These are phyloP conservation scores for Epichloe coenophiala DNA, from an alignment of 2,329 filamentous ascomycete genomes.

Conservation along the genomic window DNA sequence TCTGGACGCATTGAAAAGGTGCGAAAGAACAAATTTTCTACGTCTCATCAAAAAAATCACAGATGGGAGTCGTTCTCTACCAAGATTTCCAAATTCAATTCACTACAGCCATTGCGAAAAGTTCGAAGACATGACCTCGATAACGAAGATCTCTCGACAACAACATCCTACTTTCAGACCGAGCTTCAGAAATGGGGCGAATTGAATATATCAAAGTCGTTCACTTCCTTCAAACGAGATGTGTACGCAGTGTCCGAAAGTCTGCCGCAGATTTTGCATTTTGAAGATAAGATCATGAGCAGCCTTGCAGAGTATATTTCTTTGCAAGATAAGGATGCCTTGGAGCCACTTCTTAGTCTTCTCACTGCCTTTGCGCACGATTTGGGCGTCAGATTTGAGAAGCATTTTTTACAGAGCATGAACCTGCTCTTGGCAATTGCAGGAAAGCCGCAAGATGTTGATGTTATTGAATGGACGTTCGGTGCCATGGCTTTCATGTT, in stretches of 20 bases:
- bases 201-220: conserved; percentile 74
- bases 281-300: conserved; percentile 74
- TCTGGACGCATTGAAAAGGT: conserved; percentile 57
- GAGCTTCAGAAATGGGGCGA: conserved; percentile 82
- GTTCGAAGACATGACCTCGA: conserved; percentile 77
- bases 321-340: conserved; percentile 60
- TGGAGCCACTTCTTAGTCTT: conserved; percentile 81
- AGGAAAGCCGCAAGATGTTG: conserved; percentile 60
- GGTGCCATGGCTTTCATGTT: conserved; percentile 88
- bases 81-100: conserved; percentile 80
- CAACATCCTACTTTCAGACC: conserved; percentile 76
- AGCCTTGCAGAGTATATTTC: conserved; percentile 64
- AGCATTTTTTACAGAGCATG: conserved; percentile 67
- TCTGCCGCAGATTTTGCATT: conserved; percentile 81
- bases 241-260: conserved; percentile 73
- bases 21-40: conserved; percentile 56
- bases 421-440: conserved; percentile 66
- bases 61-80: conserved; percentile 83
- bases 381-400: conserved; percentile 74
- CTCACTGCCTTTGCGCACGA: conserved; percentile 92
- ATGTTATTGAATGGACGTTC: conserved; percentile 97
- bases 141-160: conserved; percentile 58
- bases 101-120: conserved; percentile 80
- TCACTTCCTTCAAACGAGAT: conserved; percentile 63
- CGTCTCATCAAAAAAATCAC: conserved; percentile 67